Percentiles rank a stretch among this genome's conserved stretches.
These are phyloP conservation scores for Boletellus deceptivus DNA, from an alignment of 1,284 basidiomycete genomes.

Conservation along the genomic window DNA sequence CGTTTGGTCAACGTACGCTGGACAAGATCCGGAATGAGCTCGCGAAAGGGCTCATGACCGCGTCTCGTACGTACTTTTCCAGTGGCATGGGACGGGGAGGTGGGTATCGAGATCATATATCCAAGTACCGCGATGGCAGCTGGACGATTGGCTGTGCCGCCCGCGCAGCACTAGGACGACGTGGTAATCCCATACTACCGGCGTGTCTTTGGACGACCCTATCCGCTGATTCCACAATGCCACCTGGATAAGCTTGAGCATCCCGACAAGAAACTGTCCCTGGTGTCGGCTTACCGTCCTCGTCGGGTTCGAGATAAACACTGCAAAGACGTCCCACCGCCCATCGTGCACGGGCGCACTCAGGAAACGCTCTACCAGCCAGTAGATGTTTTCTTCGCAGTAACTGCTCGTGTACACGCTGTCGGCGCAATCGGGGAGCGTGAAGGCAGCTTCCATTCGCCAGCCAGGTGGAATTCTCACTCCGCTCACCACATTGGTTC, in stretches of 20 bases:
- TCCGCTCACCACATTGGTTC: slow-evolving; percentile 12
- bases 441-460: slow-evolving; percentile 14
- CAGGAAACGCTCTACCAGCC: slow-evolving; percentile 49
- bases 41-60: slow-evolving; percentile 2
- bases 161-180: slow-evolving; percentile 56
- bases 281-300: slow-evolving; percentile 46
- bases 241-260: slow-evolving; percentile 41
- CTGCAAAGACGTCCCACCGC: slow-evolving; percentile 51
- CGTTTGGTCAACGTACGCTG: slow-evolving; percentile 56
- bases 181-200: slow-evolving; percentile 77
- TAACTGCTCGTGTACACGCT: slow-evolving; percentile 34
- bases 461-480: slow-evolving; percentile 15
- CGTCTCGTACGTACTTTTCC: slow-evolving; percentile 41
- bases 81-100: slow-evolving; percentile 48
- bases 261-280: not conserved
- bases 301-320: slow-evolving; percentile 65
- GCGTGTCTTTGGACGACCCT: slow-evolving; percentile 32
- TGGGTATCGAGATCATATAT: slow-evolving; percentile 66
- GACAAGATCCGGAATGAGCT: slow-evolving; percentile 18
- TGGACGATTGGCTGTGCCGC: slow-evolving; percentile 5
- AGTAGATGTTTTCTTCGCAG: slow-evolving; percentile 75
- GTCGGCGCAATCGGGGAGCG: slow-evolving; percentile 17
- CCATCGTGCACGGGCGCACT: slow-evolving; percentile 24
- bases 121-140: slow-evolving; percentile 36
- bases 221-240: slow-evolving; percentile 63